Percentiles rank a stretch among this genome's conserved stretches.
These are phyloP conservation scores for Fusarium pininemorale DNA, from an alignment of 2,329 filamentous ascomycete species.

Conservation along the genomic window DNA sequence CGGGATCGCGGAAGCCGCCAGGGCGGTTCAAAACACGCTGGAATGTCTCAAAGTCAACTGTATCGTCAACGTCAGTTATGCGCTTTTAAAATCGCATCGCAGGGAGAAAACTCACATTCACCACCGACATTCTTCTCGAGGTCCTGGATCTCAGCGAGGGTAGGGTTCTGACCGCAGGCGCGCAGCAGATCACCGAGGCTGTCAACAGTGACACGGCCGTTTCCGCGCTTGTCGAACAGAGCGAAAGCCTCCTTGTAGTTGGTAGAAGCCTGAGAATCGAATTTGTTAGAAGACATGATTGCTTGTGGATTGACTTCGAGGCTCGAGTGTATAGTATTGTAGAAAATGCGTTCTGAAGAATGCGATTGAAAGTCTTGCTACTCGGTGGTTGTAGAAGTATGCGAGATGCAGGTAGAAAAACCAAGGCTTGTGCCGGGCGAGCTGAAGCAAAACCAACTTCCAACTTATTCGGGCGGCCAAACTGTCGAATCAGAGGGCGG, in stretches of 20 bases:
- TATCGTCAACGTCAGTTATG: neutral
- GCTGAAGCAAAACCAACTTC: slow-evolving; percentile 40
- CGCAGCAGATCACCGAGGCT: slow-evolving; percentile 92
- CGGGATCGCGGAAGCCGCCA: slow-evolving; percentile 96
- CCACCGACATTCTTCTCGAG: slow-evolving; percentile 88
- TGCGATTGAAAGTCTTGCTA: slow-evolving; percentile 28
- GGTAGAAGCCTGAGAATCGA: slow-evolving; percentile 74
- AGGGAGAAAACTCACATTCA: slow-evolving; percentile 76
- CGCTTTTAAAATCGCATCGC: neutral
- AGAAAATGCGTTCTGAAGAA: slow-evolving; percentile 10
- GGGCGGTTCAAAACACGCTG: slow-evolving; percentile 96
- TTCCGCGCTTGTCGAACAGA: slow-evolving; percentile 99
- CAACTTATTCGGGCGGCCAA: slow-evolving; percentile 26
- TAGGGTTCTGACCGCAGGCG: slow-evolving; percentile 98
- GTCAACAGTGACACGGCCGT: slow-evolving; percentile 86
- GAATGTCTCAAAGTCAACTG: slow-evolving; percentile 98
- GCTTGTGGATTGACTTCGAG: slow-evolving; percentile 12
- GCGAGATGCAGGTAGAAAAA: slow-evolving; percentile 9
- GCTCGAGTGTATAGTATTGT: neutral
- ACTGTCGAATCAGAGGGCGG: slow-evolving; percentile 49
- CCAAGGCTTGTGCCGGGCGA: slow-evolving; percentile 23
- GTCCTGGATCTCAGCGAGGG: slow-evolving; percentile 89
- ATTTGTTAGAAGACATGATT: slow-evolving; percentile 62
- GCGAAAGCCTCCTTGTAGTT: slow-evolving; percentile 99
- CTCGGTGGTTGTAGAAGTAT: slow-evolving; percentile 19